These are phyloP conservation scores for Penicillium alfredii DNA, from an alignment of 495 filamentous ascomycete species.

Conservation along the genomic window DNA sequence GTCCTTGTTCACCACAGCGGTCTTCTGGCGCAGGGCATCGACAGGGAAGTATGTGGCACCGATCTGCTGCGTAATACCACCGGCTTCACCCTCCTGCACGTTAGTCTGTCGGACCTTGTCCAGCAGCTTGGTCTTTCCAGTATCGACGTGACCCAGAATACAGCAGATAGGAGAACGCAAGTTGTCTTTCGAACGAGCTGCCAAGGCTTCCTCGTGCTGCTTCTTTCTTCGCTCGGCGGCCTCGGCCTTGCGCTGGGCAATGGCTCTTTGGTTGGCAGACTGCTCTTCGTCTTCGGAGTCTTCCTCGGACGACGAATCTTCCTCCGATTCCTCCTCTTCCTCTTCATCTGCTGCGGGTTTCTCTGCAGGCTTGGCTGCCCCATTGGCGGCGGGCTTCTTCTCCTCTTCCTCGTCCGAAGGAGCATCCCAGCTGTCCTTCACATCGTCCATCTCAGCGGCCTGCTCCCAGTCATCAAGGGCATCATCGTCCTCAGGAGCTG, in stretches of 20 bases:
- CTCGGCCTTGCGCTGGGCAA: constrained; percentile 74
- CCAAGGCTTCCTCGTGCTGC: constrained; percentile 84
- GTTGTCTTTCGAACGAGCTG: constrained; percentile 87
- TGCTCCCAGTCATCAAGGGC: constrained; percentile 87
- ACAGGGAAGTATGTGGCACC: constrained; percentile 99
- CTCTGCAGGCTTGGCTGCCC: constrained; percentile 24
- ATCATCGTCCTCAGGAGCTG: constrained; percentile 49
- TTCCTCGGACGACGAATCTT: constrained; percentile 48
- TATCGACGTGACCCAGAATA: constrained; percentile 99
- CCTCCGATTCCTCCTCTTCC: constrained; percentile 43
- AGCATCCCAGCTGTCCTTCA: constrained; percentile 96
- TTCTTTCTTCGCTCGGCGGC: constrained; percentile 84
- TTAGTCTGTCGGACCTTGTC: constrained; percentile 99
- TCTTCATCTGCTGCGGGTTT: constrained; percentile 24
- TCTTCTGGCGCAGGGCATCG: constrained; percentile 87
- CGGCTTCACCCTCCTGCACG: constrained; percentile 98
- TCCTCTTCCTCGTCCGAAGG: constrained; percentile 71
- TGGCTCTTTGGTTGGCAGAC: constrained; percentile 60
- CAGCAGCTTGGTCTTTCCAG: constrained; percentile 96
- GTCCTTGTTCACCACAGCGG: constrained; percentile 84
- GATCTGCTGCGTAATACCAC: constrained; percentile 99
- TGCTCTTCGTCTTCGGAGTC: constrained; percentile 60
- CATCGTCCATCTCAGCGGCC: constrained; percentile 67
- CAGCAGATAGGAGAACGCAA: constrained; percentile 98
- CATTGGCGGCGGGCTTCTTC: constrained; percentile 31